phyloP scores from a whole-genome alignment of 2,329 filamentous ascomycete species.

The Phaeosphaeriaceae sp. region DNA sequence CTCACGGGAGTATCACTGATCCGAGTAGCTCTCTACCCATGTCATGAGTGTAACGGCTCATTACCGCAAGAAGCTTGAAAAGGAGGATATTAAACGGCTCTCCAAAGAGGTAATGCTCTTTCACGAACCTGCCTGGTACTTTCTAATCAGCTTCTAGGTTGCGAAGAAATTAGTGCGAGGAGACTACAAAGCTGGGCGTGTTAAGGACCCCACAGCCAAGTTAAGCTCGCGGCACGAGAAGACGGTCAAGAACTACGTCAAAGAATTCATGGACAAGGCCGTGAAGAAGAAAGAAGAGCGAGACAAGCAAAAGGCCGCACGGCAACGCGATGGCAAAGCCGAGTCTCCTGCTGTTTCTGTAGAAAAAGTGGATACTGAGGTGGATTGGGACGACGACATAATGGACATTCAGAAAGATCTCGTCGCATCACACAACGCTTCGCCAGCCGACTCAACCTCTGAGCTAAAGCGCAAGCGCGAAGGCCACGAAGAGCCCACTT shows the following conservation, averaged over 20 bases:
- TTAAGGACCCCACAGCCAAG: constrained; percentile 75
- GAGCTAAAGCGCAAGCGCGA: constrained; percentile 49
- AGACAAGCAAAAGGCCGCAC: constrained; percentile 65
- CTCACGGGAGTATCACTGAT: constrained; percentile 10
- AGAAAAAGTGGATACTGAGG: constrained; percentile 7
- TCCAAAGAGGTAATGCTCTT: constrained; percentile 64
- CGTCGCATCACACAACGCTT: constrained; percentile 16
- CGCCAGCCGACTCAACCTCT: constrained; percentile 33
- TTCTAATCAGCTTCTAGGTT: constrained; percentile 53
- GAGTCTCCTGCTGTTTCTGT: constrained; percentile 29
- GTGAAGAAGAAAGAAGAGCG: constrained; percentile 69
- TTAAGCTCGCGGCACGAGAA: constrained; percentile 80
- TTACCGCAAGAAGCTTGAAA: constrained; percentile 85
- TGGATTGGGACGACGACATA: constrained; percentile 27
- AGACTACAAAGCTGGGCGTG: constrained; percentile 89
- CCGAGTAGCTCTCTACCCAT: constrained; percentile 75
- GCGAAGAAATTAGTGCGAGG: constrained; percentile 89
- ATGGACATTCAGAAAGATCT: constrained; percentile 26
- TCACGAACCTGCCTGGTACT: not conserved
- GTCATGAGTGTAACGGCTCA: constrained; percentile 87
- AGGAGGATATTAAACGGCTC: constrained; percentile 73
- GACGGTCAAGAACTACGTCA: constrained; percentile 83
- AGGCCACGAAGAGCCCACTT: constrained; percentile 34
- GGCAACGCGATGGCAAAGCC: constrained; percentile 35
- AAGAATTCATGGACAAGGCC: constrained; percentile 86